Evolutionary conservation across 257 asterid genomes (phyloP).

Genomic region (Solanum corneliomulleri): DNA sequence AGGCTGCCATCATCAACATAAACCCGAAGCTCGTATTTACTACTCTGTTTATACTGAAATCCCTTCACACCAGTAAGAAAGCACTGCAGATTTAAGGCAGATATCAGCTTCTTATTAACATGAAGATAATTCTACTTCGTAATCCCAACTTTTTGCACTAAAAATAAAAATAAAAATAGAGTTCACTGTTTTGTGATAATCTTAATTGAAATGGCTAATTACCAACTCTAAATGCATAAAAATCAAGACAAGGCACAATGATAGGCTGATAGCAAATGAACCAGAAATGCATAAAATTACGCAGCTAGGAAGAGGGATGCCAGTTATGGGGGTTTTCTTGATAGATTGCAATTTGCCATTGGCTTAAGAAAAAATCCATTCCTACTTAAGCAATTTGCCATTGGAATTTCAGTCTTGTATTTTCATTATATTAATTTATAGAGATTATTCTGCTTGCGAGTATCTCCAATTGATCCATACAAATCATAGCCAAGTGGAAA

Average conservation of each 20-base stretch:
- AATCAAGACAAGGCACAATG: background rate
- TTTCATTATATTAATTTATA: background rate
- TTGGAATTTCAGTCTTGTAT: background rate
- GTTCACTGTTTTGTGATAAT: background rate
- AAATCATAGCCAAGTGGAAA: background rate
- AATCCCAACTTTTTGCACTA: background rate
- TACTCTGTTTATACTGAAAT: constrained; percentile 47
- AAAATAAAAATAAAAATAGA: background rate
- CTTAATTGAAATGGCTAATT: background rate
- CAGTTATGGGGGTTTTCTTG: background rate
- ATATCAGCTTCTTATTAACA: background rate
- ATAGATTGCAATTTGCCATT: background rate
- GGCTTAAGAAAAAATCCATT: background rate
- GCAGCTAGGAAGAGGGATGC: background rate
- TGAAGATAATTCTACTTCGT: background rate
- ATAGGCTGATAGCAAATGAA: background rate
- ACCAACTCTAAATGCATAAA: background rate
- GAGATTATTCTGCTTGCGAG: background rate
- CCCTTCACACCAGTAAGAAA: constrained; percentile 71
- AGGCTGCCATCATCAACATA: constrained; percentile 94
- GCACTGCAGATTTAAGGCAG: constrained; percentile 44
- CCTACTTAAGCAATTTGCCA: background rate
- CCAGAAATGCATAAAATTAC: background rate
- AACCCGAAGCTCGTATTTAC: constrained; percentile 61
- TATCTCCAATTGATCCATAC: background rate